Evolutionary conservation across 2,329 filamentous ascomycete species (phyloP).

Genomic region (Fusarium sp.): DNA sequence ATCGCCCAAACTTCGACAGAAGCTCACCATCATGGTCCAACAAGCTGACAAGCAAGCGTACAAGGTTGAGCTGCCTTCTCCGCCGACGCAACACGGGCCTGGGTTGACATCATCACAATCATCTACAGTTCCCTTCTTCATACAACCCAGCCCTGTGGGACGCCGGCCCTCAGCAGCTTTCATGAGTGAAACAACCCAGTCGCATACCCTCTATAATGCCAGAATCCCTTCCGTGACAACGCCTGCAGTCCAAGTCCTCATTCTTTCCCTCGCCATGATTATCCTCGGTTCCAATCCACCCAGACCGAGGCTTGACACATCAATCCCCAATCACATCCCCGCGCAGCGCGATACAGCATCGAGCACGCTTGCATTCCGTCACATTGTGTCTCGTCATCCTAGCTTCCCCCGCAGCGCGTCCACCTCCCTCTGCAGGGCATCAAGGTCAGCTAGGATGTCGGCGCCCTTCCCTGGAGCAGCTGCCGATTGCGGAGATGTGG

Average conservation of each 20-base stretch:
- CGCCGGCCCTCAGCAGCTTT: constrained; percentile 13
- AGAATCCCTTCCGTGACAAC: constrained; percentile 39
- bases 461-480: constrained; percentile 54
- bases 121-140: constrained; percentile 36
- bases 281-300: constrained; percentile 11
- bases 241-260: constrained; percentile 28
- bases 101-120: constrained; percentile 36
- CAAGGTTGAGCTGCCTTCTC: constrained; percentile 18
- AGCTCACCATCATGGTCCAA: constrained; percentile 17
- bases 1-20: constrained; percentile 3
- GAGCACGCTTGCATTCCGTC: constrained; percentile 7
- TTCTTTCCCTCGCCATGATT: constrained; percentile 19
- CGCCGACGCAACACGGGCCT: constrained; percentile 21
- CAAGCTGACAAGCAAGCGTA: constrained; percentile 4
- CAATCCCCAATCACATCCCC: constrained; percentile 24
- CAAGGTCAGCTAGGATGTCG: constrained; percentile 81
- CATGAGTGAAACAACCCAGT: constrained; percentile 8
- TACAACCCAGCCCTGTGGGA: constrained; percentile 21
- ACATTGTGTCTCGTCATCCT: constrained; percentile 36
- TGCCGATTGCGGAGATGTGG: constrained; percentile 37
- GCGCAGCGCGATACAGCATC: constrained; percentile 24
- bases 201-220: constrained; percentile 39
- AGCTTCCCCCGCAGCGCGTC: constrained; percentile 70
- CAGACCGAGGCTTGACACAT: constrained; percentile 24
- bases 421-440: constrained; percentile 81